Percentiles rank a stretch among this genome's conserved stretches.
Evolutionary conservation across 306 rosid species (phyloP).

Genomic region (Mimosa bimucronata): DNA sequence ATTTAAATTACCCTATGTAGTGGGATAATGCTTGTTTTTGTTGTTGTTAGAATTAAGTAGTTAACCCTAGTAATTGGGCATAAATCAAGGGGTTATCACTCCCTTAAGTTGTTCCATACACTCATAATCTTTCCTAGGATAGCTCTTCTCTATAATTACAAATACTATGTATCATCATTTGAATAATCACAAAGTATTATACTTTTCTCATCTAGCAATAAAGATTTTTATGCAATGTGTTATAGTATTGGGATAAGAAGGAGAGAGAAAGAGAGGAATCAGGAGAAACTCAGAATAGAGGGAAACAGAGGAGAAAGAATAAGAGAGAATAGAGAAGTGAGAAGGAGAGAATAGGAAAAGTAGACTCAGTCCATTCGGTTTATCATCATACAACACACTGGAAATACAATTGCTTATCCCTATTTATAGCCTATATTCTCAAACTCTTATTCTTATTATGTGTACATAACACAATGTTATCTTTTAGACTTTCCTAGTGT

Average conservation of each 20-base stretch:
- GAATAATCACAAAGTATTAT: background rate
- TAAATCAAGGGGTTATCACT: background rate
- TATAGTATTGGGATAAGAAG: no score
- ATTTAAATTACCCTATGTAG: no score
- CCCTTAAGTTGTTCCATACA: background rate
- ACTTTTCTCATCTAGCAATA: background rate
- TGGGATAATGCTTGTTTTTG: background rate
- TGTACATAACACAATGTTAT: background rate
- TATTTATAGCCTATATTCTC: no score
- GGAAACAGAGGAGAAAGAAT: no score
- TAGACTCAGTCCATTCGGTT: no score
- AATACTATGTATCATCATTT: background rate
- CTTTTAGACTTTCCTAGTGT: background rate
- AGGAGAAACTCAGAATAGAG: no score
- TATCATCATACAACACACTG: no score
- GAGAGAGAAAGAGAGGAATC: no score
- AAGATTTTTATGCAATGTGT: background rate
- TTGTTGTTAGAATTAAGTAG: background rate
- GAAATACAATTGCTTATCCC: no score
- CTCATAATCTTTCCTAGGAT: background rate
- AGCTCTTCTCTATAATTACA: background rate
- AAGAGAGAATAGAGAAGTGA: no score
- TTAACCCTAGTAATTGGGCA: background rate
- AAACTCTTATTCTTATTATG: no score
- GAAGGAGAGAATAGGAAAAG: no score